Conservation (phyloP, 495 filamentous ascomycete genomes). For the Talaromyces wortmannii region DNA sequence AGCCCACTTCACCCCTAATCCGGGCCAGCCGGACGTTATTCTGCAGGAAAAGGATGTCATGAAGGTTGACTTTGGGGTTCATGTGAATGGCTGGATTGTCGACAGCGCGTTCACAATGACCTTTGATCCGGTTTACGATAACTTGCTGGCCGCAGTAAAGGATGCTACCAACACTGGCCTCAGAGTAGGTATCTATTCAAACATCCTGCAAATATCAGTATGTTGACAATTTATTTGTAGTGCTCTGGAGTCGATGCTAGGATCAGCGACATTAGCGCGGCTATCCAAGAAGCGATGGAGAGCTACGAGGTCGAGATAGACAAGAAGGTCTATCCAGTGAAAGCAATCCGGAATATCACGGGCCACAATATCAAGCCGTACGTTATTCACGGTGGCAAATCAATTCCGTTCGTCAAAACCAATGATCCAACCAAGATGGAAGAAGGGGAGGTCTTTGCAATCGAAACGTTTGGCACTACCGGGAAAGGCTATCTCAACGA, state of each 20-base stretch:
- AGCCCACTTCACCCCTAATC: conserved; percentile 59
- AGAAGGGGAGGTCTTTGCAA: conserved; percentile 58
- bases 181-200: conserved; percentile 22
- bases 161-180: conserved; percentile 60
- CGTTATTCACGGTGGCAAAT: conserved; percentile 55
- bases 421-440: conserved; percentile 57
- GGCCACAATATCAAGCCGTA: conserved; percentile 56
- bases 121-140: conserved; percentile 56
- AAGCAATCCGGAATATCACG: conserved; percentile 48
- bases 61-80: conserved; percentile 64
- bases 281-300: conserved; percentile 63
- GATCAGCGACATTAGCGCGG: conserved; percentile 53
- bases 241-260: conserved; percentile 57
- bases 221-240: conserved; percentile 15
- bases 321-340: conserved; percentile 50
- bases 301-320: conserved; percentile 56
- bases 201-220: neutral
- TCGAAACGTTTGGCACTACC: conserved; percentile 60
- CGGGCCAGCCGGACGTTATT: conserved; percentile 50
- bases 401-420: conserved; percentile 54
- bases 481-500: conserved; percentile 41
- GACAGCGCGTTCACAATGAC: conserved; percentile 59
- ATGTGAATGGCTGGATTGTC: conserved; percentile 59
- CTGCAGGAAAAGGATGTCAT: conserved; percentile 52
- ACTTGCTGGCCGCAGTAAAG: conserved; percentile 51